Evolutionary conservation across 345 rosid genomes (phyloP).

Genomic region (Lumnitzera racemosa): DNA sequence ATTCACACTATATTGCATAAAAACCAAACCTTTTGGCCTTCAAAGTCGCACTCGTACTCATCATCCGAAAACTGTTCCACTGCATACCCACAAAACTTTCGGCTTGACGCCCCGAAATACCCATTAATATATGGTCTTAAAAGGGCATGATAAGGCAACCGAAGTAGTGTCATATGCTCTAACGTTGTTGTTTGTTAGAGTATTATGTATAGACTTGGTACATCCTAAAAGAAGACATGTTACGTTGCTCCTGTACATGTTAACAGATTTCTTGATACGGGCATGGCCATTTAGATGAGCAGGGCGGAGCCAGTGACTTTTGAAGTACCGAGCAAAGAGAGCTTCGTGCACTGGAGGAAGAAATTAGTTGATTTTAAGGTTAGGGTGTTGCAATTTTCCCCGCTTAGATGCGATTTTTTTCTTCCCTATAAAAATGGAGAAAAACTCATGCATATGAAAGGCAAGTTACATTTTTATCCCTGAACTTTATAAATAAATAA

Average conservation of each 20-base stretch:
- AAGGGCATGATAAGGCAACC: background rate
- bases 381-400: too few species aligned
- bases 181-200: constrained; percentile 6
- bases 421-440: too few species aligned
- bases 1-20: too few species aligned
- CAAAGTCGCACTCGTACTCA: constrained; percentile 83
- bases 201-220: constrained; percentile 17
- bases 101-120: constrained; percentile 14
- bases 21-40: constrained; percentile 57
- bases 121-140: constrained; percentile 5
- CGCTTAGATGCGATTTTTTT: too few species aligned
- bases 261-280: constrained; percentile 6
- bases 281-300: background rate
- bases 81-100: constrained; percentile 43
- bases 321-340: background rate
- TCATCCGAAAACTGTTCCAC: constrained; percentile 93
- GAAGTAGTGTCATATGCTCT: too few species aligned
- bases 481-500: too few species aligned
- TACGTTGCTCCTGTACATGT: constrained; percentile 43
- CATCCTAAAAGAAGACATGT: constrained; percentile 33
- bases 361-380: background rate
- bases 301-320: too few species aligned
- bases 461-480: too few species aligned
- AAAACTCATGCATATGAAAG: too few species aligned
- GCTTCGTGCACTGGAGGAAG: background rate